Evolutionary conservation across 2,329 filamentous ascomycete species (phyloP), one percentile per base, ranked within the genome.

Genomic region (Botrytis galanthina): DNA sequence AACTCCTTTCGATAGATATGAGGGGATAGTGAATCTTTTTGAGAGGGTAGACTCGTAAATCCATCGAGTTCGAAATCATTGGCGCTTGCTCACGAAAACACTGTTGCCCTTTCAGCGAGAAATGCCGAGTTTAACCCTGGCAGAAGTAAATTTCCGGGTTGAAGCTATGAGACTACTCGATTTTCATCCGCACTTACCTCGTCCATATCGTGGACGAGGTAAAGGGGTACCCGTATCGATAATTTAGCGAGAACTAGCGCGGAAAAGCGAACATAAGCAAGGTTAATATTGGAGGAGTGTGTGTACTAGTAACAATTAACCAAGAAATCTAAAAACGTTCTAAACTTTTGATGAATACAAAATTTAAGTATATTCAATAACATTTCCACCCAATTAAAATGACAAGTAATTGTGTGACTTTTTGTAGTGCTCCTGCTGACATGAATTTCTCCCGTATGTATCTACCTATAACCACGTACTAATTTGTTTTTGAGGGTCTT

Each of bases 101-200:
- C 22, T 1, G 22, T 37, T 14, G 0, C 6, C 22, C 3, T n/a
- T 18, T 18, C 39, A n/a, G 12, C 12, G 12, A n/a, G 35, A 22
- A 29, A 18, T 3, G 0, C 1, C 3, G 9, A 29, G 6, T 29
- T 18, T 14, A 29, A 29, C 18, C 6, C 9, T 18, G 6, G 1
- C 6, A 57, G 14, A 32, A 57, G 12, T 18, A 16, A 3, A 29
- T 57, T 29, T 3, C 14, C 14, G 3, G 26, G 4, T 54, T n/a
- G 5, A 14, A 7, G 12, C 48, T 14, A 14, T 7, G 12, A 16
- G 2, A n/a, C 16, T 16, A n/a, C 26, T 16, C 16, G 26, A 14
- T 12, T 54, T 54, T 16, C 5, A 5, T 16, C 16, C 12, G 12
- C 48, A 4, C 2, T 7, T n/a, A 54, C 12, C 48, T n/a, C 6